Base-by-base conservation (phyloP, 2,329 filamentous ascomycete species). In the Aspergillus sp. region DNA sequence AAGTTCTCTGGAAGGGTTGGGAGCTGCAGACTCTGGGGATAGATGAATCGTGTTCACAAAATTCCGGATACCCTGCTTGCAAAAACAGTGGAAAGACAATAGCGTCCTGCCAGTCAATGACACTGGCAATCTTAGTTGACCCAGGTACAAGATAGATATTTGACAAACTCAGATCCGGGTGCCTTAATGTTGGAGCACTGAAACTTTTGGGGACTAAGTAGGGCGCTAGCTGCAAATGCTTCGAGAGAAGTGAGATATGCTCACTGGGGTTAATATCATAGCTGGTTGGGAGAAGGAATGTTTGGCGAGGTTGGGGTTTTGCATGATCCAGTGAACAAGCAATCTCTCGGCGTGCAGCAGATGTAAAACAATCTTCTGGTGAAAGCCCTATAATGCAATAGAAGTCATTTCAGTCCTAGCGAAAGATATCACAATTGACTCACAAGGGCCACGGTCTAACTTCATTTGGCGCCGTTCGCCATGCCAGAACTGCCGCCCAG, bases 51-150 rank as follows among this genome's bases (percentile, higher is more conserved):
- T 62, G 54, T 44, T 62, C 49, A 48, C 53, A 60, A 42, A 58
- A 60, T 33, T 43, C 57, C 3, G 54, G 56, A 57, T 60, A 61
- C 4, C 57, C 58, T 39, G 47, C 54, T 51, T 62, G 53, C 40
- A 59, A 56, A 28, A 62, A 59, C 7, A 48, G 51, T 9, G 55
- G 57, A 28, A 58, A 54, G 46, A 59, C 51, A 6, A 52, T 42
- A 2, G 57, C 44, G 54, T 63, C 58, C 39, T 63, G 55, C 59
- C 51, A 62, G 45, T 63, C 52, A 38, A 60, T 62, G 5, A 63
- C 57, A 41, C 57, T 53, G 26, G 47, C 42, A 40, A 61, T 59
- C 46, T 58, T 53, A 5, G 50, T 54, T 29, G 58, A 61, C 1
- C 51, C 43, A 36, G 57, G 60, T 7, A 41, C 52, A 1, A 63